Evolutionary conservation across 306 rosid species (phyloP).

Genomic region (Abrus pulchellus): DNA sequence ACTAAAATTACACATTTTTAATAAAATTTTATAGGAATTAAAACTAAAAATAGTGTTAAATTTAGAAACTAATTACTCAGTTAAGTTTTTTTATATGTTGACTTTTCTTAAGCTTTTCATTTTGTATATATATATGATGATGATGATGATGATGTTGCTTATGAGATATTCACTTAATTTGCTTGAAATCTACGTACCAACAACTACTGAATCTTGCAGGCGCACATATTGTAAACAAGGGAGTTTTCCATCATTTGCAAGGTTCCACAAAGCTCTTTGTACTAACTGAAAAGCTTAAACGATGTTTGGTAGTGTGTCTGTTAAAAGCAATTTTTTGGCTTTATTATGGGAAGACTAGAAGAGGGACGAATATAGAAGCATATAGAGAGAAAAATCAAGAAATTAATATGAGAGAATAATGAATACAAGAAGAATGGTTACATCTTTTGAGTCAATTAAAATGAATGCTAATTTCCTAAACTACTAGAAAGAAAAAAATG

Average conservation of each 20-base stretch:
- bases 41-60: no score
- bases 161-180: slow-evolving; percentile 13
- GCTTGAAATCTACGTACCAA: not conserved
- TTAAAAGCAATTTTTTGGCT: slow-evolving; percentile 15
- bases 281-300: not conserved
- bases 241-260: slow-evolving; percentile 30
- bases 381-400: not conserved
- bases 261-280: not conserved
- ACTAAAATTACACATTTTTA: no score
- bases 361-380: not conserved
- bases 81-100: no score
- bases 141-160: slow-evolving; percentile 10
- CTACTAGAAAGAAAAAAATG: not conserved
- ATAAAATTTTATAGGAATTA: no score
- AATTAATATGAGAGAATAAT: not conserved
- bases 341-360: slow-evolving; percentile 1
- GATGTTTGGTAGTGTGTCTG: not conserved
- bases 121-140: not conserved
- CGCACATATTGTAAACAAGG: slow-evolving; percentile 4
- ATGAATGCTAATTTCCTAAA: not conserved
- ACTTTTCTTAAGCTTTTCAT: slow-evolving; percentile 4
- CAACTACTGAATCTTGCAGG: slow-evolving; percentile 8
- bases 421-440: not conserved
- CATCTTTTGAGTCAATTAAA: not conserved
- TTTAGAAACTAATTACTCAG: no score